Evolutionary conservation across 768 basidiomycete species (phyloP).

Genomic region (Lentinula boryana): DNA sequence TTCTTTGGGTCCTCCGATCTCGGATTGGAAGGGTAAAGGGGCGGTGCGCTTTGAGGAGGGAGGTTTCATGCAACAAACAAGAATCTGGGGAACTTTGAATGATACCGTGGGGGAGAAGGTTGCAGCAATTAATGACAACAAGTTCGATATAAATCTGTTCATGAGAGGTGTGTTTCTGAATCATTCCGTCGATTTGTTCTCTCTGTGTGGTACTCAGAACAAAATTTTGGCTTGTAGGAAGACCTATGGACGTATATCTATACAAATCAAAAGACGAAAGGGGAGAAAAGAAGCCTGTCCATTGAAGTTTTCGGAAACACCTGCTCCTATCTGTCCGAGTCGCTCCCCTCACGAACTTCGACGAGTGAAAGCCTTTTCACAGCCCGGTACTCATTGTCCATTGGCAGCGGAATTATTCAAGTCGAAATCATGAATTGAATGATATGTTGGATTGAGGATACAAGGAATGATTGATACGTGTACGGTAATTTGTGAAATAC

Average conservation of each 20-base stretch:
- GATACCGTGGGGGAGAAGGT: background rate
- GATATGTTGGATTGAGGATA: too few relatives aligned
- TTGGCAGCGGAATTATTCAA: too few relatives aligned
- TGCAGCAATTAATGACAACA: background rate
- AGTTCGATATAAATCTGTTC: background rate
- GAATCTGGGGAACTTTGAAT: background rate
- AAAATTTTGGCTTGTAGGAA: background rate
- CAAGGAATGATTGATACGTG: too few relatives aligned
- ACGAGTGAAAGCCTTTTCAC: too few relatives aligned
- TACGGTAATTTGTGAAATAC: too few relatives aligned
- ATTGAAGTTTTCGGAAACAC: background rate
- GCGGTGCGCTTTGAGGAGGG: background rate
- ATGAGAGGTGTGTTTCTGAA: background rate
- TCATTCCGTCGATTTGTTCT: background rate
- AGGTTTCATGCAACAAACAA: background rate
- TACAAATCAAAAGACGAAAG: background rate
- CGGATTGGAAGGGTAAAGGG: background rate
- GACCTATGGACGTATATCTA: background rate
- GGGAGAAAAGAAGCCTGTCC: background rate
- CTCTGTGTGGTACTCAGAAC: background rate
- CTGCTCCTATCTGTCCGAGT: background rate
- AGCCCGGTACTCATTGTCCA: too few relatives aligned
- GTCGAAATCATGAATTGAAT: too few relatives aligned
- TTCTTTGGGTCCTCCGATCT: background rate
- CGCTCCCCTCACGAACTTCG: too few relatives aligned